Percentiles rank a stretch among this genome's conserved stretches.
Evolutionary conservation across 2,329 filamentous ascomycete genomes (phyloP).

Genomic region (Leptographium flavum): DNA sequence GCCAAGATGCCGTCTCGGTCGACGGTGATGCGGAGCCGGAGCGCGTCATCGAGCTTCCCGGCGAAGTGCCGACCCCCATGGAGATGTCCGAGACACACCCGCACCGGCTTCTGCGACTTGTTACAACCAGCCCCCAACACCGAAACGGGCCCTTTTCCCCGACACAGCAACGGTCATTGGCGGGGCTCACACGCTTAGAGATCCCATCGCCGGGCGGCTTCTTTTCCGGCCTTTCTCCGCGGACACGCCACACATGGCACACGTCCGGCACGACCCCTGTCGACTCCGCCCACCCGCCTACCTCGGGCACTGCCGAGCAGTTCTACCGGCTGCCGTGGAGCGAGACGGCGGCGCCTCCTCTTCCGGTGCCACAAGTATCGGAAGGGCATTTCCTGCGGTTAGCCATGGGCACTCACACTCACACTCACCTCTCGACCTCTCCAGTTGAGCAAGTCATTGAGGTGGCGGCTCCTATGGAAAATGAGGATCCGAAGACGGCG

Average conservation of each 20-base stretch:
- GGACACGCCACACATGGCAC: constrained; percentile 72
- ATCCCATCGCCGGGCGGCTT: constrained; percentile 88
- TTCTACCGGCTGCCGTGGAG: constrained; percentile 85
- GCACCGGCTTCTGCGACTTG: constrained; percentile 32
- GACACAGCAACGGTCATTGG: constrained; percentile 43
- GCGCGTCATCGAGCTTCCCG: constrained; percentile 36
- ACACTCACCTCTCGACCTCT: constrained; percentile 23
- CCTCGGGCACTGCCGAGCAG: constrained; percentile 79
- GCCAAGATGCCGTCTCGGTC: constrained; percentile 35
- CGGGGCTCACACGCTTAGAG: constrained; percentile 65
- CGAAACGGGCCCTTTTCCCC: constrained; percentile 24
- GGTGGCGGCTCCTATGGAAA: constrained; percentile 29
- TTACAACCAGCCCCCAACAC: constrained; percentile 25
- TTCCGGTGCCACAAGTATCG: constrained; percentile 15
- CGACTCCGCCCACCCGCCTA: constrained; percentile 48
- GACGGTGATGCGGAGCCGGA: constrained; percentile 44
- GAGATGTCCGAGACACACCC: constrained; percentile 36
- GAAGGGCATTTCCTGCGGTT: constrained; percentile 21
- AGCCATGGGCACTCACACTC: constrained; percentile 11
- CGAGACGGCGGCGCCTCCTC: constrained; percentile 19
- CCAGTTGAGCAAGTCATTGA: constrained; percentile 58
- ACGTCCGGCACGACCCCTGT: constrained; percentile 33
- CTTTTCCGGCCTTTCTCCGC: constrained; percentile 70
- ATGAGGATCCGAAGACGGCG: constrained; percentile 53
- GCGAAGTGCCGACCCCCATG: constrained; percentile 6